These are phyloP conservation scores for Rhamnella rubrinervis DNA, from an alignment of 331 rosid genomes.

Conservation along the genomic window DNA sequence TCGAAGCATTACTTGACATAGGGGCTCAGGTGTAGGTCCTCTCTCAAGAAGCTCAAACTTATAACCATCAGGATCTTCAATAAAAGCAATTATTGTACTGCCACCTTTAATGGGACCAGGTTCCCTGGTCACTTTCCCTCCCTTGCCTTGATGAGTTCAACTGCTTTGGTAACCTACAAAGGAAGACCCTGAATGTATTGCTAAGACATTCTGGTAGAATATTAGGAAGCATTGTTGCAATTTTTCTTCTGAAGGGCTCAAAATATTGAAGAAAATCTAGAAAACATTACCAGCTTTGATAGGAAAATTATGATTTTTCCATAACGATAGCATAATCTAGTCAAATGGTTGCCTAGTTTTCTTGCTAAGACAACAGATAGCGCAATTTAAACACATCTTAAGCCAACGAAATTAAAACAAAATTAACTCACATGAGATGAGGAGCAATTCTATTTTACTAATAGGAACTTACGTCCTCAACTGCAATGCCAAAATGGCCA, in stretches of 20 bases:
- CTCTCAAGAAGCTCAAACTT: slow-evolving; percentile 37
- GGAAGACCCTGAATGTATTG: not conserved
- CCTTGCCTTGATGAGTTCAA: slow-evolving; percentile 36
- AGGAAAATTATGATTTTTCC: not conserved
- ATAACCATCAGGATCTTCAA: slow-evolving; percentile 41
- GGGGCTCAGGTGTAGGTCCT: slow-evolving; percentile 34
- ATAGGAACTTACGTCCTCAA: slow-evolving; percentile 33
- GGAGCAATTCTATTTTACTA: not conserved
- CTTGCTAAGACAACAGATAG: not conserved
- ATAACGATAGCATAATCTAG: not conserved
- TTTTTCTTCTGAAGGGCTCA: not conserved
- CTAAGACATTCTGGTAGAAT: too few species aligned
- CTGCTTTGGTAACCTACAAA: slow-evolving; percentile 26
- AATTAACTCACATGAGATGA: not conserved
- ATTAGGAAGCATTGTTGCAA: not conserved
- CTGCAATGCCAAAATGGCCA: slow-evolving; percentile 38
- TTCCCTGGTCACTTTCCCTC: slow-evolving; percentile 35
- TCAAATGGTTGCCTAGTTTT: not conserved
- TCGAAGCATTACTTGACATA: slow-evolving; percentile 38
- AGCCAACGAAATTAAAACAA: not conserved
- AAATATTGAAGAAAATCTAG: not conserved
- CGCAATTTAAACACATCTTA: not conserved
- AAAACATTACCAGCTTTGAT: not conserved
- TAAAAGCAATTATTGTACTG: slow-evolving; percentile 25
- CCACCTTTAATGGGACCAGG: slow-evolving; percentile 31